Conservation (phyloP, 257 asterid genomes). For the Jaltomata sinuosa region DNA sequence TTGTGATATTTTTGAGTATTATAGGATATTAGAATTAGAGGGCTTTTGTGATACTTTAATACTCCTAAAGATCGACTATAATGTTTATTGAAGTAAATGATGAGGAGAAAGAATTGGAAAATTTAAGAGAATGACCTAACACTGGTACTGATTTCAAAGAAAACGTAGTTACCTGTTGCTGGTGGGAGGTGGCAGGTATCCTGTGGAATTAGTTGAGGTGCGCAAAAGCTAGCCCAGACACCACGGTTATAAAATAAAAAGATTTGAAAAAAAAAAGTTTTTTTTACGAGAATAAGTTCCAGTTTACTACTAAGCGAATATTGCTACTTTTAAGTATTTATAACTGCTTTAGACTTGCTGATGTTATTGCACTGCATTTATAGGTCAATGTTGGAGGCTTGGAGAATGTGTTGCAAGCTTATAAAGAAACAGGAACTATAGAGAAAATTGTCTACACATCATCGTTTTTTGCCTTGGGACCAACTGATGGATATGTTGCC, state of each 20-base stretch:
- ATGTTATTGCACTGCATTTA: not conserved
- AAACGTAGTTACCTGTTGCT: not conserved
- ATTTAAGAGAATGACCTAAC: not conserved
- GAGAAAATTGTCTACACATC: slow-evolving; percentile 83
- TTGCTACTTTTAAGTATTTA: not conserved
- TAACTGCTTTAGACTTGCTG: not conserved
- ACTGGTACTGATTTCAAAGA: not conserved
- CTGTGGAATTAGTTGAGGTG: not conserved
- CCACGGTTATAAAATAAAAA: not conserved
- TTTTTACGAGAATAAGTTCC: not conserved
- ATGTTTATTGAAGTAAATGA: not conserved
- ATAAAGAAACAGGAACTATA: slow-evolving; percentile 38
- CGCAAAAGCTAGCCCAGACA: not conserved
- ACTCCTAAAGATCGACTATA: not conserved
- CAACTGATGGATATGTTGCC: slow-evolving; percentile 74
- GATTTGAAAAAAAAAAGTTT: not conserved
- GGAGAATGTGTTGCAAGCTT: slow-evolving; percentile 68
- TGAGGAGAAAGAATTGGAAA: not conserved
- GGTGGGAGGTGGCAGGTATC: not conserved
- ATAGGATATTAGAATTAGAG: not conserved
- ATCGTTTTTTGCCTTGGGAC: slow-evolving; percentile 84
- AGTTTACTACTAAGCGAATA: not conserved
- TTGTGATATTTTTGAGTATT: not conserved
- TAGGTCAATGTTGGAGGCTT: slow-evolving; percentile 92
- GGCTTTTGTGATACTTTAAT: not conserved